These are phyloP conservation scores for Cladophialophora carrionii DNA, from an alignment of 2,329 filamentous ascomycete genomes.

Conservation along the genomic window DNA sequence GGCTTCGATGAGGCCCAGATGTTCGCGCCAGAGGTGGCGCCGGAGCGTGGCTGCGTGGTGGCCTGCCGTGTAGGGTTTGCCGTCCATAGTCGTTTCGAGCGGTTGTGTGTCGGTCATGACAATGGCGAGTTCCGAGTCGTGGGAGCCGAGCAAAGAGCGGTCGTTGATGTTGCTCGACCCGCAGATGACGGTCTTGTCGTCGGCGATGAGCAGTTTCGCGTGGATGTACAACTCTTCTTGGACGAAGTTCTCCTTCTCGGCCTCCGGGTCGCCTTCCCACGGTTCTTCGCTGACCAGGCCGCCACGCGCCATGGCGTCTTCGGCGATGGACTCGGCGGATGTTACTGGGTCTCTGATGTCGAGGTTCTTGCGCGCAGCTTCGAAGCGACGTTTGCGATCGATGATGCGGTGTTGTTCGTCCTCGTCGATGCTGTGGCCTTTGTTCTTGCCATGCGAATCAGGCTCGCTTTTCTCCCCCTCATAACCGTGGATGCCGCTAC, in stretches of 20 bases:
- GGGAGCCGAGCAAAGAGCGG: conserved; percentile 75
- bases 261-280: conserved; percentile 75
- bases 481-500: conserved; percentile 68
- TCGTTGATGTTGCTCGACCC: conserved; percentile 74
- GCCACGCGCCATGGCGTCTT: conserved; percentile 78
- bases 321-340: conserved; percentile 63
- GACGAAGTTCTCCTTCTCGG: conserved; percentile 76
- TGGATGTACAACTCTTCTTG: conserved; percentile 97
- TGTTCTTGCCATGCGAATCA: conserved; percentile 27
- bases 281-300: conserved; percentile 67
- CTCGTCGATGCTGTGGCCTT: conserved; percentile 37
- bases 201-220: conserved; percentile 80
- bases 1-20: conserved; percentile 78
- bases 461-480: conserved; percentile 45
- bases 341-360: conserved; percentile 54
- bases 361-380: conserved; percentile 48
- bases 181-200: conserved; percentile 80
- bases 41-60: conserved; percentile 79
- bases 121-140: conserved; percentile 89
- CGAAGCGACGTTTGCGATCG: conserved; percentile 53
- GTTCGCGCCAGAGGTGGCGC: conserved; percentile 85
- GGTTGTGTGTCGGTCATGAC: conserved; percentile 77
- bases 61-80: conserved; percentile 70
- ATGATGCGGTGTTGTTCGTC: conserved; percentile 50
- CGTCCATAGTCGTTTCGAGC: conserved; percentile 73